phyloP scores from a whole-genome alignment of 805 yeast species.

The Wickerhamomyces hampshirensis region DNA sequence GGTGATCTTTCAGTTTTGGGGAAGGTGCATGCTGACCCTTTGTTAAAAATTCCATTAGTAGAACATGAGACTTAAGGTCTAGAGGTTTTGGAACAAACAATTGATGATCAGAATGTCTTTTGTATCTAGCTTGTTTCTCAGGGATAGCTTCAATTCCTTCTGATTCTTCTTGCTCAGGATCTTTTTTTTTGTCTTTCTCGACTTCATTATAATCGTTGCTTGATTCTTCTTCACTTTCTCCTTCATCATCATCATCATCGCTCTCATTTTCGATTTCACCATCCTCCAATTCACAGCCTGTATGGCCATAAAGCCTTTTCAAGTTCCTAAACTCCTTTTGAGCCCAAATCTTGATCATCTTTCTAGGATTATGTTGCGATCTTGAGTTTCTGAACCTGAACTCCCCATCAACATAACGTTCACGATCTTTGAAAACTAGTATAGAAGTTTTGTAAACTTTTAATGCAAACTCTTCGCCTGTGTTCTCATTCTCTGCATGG shows the following conservation, averaged over 20 bases:
- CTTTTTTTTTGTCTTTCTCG: background rate
- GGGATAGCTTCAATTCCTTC: slow-evolving; percentile 75
- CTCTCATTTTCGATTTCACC: background rate
- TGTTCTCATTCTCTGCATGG: slow-evolving; percentile 52
- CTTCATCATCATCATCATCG: background rate
- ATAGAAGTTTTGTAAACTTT: slow-evolving; percentile 96
- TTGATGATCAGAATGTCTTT: slow-evolving; percentile 41
- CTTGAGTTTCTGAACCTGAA: slow-evolving; percentile 84
- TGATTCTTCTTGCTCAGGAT: background rate
- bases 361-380: slow-evolving; percentile 86
- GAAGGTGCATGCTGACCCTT: slow-evolving; percentile 83
- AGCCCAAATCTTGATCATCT: slow-evolving; percentile 98
- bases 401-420: slow-evolving; percentile 94
- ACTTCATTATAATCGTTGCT: background rate
- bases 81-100: slow-evolving; percentile 94
- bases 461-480: slow-evolving; percentile 67
- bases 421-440: slow-evolving; percentile 94
- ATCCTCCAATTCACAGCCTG: background rate
- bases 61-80: slow-evolving; percentile 81
- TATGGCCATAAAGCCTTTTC: slow-evolving; percentile 56
- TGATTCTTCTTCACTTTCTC: background rate
- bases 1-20: slow-evolving; percentile 84
- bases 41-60: slow-evolving; percentile 88
- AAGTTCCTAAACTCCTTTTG: slow-evolving; percentile 94
- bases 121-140: slow-evolving; percentile 34